Conservation (phyloP, 169 alveolate species). For the Plasmodium yoelii region DNA sequence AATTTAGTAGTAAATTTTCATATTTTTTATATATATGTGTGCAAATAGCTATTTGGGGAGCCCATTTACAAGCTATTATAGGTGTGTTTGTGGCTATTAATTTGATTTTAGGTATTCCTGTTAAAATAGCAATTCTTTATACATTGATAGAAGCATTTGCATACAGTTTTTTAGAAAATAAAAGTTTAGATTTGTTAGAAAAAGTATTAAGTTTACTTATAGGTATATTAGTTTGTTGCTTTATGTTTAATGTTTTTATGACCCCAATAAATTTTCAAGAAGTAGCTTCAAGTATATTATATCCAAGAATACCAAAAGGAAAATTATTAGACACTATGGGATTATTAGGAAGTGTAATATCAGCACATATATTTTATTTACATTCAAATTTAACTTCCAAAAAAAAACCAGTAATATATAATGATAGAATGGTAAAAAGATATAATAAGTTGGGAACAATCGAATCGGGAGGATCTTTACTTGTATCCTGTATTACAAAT, state of each 20-base stretch:
- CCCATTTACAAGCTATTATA: conserved; percentile 67
- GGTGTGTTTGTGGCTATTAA: conserved; percentile 64
- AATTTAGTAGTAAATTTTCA: conserved; percentile 52
- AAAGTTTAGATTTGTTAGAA: conserved; percentile 45
- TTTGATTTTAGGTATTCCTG: conserved; percentile 69
- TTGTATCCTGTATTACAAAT: conserved; percentile 62
- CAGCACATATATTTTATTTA: conserved; percentile 73
- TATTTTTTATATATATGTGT: conserved; percentile 39
- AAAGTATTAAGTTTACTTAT: conserved; percentile 65
- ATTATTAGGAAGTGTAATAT: conserved; percentile 60
- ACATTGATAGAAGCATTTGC: conserved; percentile 60
- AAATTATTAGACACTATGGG: conserved; percentile 69
- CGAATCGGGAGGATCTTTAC: conserved; percentile 57
- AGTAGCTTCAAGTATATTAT: conserved; percentile 33
- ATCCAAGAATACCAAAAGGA: conserved; percentile 60
- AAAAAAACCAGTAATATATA: conserved; percentile 42
- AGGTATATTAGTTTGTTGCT: conserved; percentile 48
- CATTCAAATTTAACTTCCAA: conserved; percentile 72
- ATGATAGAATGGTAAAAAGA: conserved; percentile 36
- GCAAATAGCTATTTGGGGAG: conserved; percentile 75
- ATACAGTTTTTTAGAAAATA: conserved; percentile 67
- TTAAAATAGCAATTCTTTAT: conserved; percentile 53
- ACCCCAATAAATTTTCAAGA: conserved; percentile 51
- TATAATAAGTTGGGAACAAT: conserved; percentile 55
- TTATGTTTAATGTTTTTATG: conserved; percentile 73